Conservation (phyloP, 2,329 filamentous ascomycete genomes). For the Talaromyces amestolkiae region DNA sequence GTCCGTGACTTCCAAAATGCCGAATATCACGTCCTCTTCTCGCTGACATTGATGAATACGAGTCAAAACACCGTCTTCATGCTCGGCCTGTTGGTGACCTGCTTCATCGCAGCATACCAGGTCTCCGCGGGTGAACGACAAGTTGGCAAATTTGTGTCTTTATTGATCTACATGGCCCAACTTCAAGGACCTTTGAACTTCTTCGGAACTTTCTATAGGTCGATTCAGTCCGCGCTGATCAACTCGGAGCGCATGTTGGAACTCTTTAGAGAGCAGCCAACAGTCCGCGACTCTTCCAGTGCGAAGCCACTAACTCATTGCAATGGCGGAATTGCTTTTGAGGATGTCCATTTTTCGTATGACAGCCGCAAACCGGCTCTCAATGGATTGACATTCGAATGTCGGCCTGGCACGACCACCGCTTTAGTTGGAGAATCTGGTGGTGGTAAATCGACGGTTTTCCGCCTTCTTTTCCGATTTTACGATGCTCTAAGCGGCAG, state of each 20-base stretch:
- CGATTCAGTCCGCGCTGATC: slow-evolving; percentile 95
- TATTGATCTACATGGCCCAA: slow-evolving; percentile 76
- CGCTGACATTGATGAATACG: slow-evolving; percentile 76
- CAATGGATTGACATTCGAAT: slow-evolving; percentile 79
- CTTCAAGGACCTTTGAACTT: slow-evolving; percentile 79
- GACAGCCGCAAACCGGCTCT: slow-evolving; percentile 82
- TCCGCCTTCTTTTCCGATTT: slow-evolving; percentile 93
- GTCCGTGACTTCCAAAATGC: slow-evolving; percentile 70
- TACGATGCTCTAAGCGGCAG: slow-evolving; percentile 80
- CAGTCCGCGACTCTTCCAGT: slow-evolving; percentile 73
- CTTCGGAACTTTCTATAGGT: slow-evolving; percentile 92
- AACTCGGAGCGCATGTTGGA: slow-evolving; percentile 93
- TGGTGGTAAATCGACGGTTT: slow-evolving; percentile 94
- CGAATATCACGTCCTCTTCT: slow-evolving; percentile 73
- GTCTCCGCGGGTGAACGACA: slow-evolving; percentile 64
- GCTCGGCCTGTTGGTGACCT: slow-evolving; percentile 67
- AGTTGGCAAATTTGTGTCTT: slow-evolving; percentile 69
- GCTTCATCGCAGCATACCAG: slow-evolving; percentile 74
- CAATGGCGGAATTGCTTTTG: slow-evolving; percentile 78
- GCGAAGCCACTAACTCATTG: slow-evolving; percentile 65
- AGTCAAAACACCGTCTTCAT: slow-evolving; percentile 79
- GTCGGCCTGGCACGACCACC: slow-evolving; percentile 84
- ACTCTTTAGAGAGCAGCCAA: slow-evolving; percentile 92
- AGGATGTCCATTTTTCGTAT: slow-evolving; percentile 87
- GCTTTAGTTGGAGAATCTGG: slow-evolving; percentile 96